Evolutionary conservation across 2,329 filamentous ascomycete genomes (phyloP).

Genomic region (Orbilia quercus): DNA sequence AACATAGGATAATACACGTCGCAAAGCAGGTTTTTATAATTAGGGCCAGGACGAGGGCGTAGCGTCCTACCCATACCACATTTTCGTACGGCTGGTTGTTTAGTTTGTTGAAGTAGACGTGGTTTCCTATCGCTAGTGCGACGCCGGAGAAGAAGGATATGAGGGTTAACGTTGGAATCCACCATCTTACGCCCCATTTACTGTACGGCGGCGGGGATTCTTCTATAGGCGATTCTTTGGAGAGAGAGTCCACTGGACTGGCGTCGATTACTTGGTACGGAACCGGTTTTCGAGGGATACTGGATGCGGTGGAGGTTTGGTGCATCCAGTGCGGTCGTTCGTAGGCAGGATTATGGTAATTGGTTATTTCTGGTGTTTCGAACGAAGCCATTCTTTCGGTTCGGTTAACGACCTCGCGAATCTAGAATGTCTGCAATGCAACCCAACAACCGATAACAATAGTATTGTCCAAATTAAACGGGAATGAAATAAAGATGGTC

Average conservation of each 20-base stretch:
- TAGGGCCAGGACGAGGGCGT: constrained; percentile 36
- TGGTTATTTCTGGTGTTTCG: constrained; percentile 36
- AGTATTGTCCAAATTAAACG: too few species aligned
- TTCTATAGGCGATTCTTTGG: constrained; percentile 4
- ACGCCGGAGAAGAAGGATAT: constrained; percentile 29
- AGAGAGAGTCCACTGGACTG: neutral
- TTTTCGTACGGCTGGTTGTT: constrained; percentile 44
- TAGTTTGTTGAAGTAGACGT: constrained; percentile 42
- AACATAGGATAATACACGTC: constrained; percentile 42
- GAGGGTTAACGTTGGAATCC: constrained; percentile 26
- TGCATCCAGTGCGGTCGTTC: constrained; percentile 29
- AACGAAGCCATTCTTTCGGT: constrained; percentile 31
- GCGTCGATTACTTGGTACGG: constrained; percentile 25
- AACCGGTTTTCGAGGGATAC: constrained; percentile 34
- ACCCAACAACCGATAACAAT: too few species aligned
- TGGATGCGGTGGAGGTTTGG: constrained; percentile 3
- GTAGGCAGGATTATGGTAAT: constrained; percentile 1
- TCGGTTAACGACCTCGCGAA: neutral
- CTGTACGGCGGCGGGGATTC: constrained; percentile 15
- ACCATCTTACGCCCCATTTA: constrained; percentile 52
- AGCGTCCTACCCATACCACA: constrained; percentile 49
- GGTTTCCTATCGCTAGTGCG: constrained; percentile 39
- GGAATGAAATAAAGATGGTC: neutral
- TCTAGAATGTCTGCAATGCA: too few species aligned
- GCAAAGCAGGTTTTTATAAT: constrained; percentile 49